Percentiles rank a stretch among this genome's conserved stretches.
phyloP scores from a whole-genome alignment of 2,329 filamentous ascomycete genomes.

The Pseudogymnoascus sp. region DNA sequence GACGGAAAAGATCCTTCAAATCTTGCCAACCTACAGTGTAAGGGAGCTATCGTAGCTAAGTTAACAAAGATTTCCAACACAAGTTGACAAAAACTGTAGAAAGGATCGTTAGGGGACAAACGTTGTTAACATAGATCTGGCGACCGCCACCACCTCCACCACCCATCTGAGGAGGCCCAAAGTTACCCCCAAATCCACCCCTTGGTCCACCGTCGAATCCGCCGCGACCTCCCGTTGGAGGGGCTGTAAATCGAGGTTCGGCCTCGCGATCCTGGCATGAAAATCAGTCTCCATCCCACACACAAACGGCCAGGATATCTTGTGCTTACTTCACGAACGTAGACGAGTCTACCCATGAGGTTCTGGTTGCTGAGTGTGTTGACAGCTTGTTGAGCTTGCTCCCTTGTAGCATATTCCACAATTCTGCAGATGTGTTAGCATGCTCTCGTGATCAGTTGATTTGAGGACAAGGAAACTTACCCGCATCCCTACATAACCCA shows the following conservation, averaged over 20 bases:
- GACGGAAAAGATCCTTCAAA: constrained; percentile 95
- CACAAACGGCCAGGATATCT: neutral
- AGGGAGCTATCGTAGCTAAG: constrained; percentile 59
- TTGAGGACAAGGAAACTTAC: constrained; percentile 50
- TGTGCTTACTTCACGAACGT: constrained; percentile 80
- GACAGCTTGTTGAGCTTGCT: constrained; percentile 97
- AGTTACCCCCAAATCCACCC: constrained; percentile 44
- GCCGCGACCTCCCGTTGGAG: constrained; percentile 53
- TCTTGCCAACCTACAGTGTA: constrained; percentile 99
- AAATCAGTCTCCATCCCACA: constrained; percentile 19
- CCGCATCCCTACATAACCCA: constrained; percentile 98
- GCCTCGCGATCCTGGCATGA: constrained; percentile 78
- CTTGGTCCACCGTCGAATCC: constrained; percentile 45
- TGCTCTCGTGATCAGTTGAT: constrained; percentile 12
- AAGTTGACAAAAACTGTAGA: constrained; percentile 22
- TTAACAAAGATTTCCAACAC: constrained; percentile 31
- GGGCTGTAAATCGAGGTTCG: constrained; percentile 87
- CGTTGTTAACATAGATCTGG: constrained; percentile 97
- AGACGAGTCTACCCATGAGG: constrained; percentile 95
- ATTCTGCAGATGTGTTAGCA: constrained; percentile 53
- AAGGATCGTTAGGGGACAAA: constrained; percentile 51
- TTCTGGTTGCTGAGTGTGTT: constrained; percentile 98
- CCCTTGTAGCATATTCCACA: constrained; percentile 99
- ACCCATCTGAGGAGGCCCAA: constrained; percentile 28
- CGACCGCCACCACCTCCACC: constrained; percentile 55